Percentiles rank a stretch among this genome's conserved stretches.
Conservation (phyloP, 345 rosid species). For the Populus alba region DNA sequence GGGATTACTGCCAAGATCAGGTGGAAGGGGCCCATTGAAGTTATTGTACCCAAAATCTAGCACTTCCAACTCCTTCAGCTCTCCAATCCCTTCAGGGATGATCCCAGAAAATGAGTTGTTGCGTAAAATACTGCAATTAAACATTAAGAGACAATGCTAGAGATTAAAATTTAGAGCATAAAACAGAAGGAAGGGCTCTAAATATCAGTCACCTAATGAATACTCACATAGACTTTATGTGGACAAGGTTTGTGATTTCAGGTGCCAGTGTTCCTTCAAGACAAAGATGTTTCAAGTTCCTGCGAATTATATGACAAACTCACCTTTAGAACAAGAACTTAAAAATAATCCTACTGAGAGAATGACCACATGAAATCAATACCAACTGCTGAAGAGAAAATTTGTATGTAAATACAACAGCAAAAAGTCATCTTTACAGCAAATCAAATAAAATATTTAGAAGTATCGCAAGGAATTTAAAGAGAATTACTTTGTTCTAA, state of each 20-base stretch:
- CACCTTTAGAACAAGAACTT: neutral
- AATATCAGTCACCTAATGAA: neutral
- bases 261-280: slow-evolving; percentile 73
- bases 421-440: neutral
- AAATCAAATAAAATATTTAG: neutral
- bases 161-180: neutral
- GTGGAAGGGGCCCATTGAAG: slow-evolving; percentile 57
- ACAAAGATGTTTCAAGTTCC: slow-evolving; percentile 70
- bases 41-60: slow-evolving; percentile 82
- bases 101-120: slow-evolving; percentile 78
- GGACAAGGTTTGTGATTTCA: slow-evolving; percentile 54
- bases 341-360: neutral
- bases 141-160: slow-evolving; percentile 12
- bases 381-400: neutral
- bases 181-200: neutral
- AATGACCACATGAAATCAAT: neutral
- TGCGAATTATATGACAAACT: slow-evolving; percentile 25
- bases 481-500: neutral
- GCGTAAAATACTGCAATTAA: slow-evolving; percentile 56
- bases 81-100: slow-evolving; percentile 65
- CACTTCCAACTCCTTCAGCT: slow-evolving; percentile 61
- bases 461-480: neutral
- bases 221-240: slow-evolving; percentile 73
- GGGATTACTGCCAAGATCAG: slow-evolving; percentile 35
- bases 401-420: neutral